Evolutionary conservation across 345 rosid species (phyloP).

Genomic region (Boechera retrofracta): DNA sequence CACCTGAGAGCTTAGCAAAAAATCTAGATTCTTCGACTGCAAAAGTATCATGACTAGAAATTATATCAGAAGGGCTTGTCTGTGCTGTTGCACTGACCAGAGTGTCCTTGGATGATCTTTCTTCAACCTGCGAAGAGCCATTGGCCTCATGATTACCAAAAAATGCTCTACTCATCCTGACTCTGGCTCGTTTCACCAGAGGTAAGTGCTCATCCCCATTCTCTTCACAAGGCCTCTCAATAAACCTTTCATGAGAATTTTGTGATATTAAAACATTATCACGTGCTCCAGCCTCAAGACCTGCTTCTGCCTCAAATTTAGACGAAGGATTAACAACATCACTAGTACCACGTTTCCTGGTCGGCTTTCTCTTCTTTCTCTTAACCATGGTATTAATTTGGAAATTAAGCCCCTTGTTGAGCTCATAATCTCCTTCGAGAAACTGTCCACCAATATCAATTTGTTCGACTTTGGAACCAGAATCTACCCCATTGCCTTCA

Average conservation of each 20-base stretch:
- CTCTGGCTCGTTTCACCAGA: conserved; percentile 92
- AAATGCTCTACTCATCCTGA: conserved; percentile 77
- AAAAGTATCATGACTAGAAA: conserved; percentile 45
- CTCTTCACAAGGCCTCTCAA: conserved; percentile 57
- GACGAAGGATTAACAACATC: conserved; percentile 55
- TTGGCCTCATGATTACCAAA: conserved; percentile 46
- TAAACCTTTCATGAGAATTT: conserved; percentile 46
- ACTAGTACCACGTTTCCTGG: conserved; percentile 58
- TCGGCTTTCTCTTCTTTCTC: conserved; percentile 81
- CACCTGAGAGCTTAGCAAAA: conserved; percentile 48
- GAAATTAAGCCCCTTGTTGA: conserved; percentile 71
- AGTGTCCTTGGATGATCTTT: conserved; percentile 49
- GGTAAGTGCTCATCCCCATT: conserved; percentile 97
- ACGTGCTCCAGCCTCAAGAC: conserved; percentile 41
- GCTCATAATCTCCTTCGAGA: conserved; percentile 60
- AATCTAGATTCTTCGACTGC: conserved; percentile 49
- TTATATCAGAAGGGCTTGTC: conserved; percentile 45
- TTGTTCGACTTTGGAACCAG: conserved; percentile 57
- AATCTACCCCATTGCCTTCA: conserved; percentile 67
- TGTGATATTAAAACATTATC: conserved; percentile 49
- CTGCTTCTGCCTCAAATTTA: conserved; percentile 51
- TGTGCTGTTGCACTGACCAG: conserved; percentile 48
- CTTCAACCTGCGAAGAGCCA: conserved; percentile 52
- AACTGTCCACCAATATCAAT: conserved; percentile 54
- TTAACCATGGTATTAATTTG: conserved; percentile 63